phyloP scores from a whole-genome alignment of 2,329 filamentous ascomycete genomes.

The Fusarium buxicola region DNA sequence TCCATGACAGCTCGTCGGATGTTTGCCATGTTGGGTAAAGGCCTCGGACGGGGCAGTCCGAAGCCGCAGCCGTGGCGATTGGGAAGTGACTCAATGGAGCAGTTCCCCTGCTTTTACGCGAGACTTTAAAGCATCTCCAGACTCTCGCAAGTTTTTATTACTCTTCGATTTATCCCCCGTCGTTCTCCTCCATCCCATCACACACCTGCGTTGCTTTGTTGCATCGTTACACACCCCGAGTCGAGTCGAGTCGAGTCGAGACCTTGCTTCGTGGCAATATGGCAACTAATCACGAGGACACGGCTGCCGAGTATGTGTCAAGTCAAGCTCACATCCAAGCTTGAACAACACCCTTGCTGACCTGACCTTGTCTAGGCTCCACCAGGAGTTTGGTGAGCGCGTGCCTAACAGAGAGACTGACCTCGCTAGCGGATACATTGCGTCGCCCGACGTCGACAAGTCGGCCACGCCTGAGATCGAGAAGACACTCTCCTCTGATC shows the following conservation, averaged over 20 bases:
- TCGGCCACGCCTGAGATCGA: constrained; percentile 40
- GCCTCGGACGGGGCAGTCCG: constrained; percentile 1
- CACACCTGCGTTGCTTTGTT: constrained; percentile 7
- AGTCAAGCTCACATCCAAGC: constrained; percentile 13
- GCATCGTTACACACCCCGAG: constrained; percentile 10
- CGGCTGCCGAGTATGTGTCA: constrained; percentile 48
- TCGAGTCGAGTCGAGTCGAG: too few species aligned
- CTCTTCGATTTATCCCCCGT: constrained; percentile 19
- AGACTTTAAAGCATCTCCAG: constrained; percentile 37
- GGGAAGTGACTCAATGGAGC: background rate
- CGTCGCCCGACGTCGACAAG: constrained; percentile 41
- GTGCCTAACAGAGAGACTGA: constrained; percentile 41
- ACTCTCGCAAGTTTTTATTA: constrained; percentile 29
- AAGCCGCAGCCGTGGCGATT: constrained; percentile 10
- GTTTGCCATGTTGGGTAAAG: constrained; percentile 33
- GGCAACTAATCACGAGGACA: constrained; percentile 51
- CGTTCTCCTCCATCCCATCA: background rate
- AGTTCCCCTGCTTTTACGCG: constrained; percentile 25
- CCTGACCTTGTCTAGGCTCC: constrained; percentile 40
- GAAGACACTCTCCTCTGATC: constrained; percentile 36
- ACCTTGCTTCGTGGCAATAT: constrained; percentile 36
- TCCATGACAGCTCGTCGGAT: constrained; percentile 19
- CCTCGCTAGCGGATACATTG: constrained; percentile 42
- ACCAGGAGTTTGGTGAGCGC: constrained; percentile 45
- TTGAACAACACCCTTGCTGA: constrained; percentile 18